Conservation (phyloP, 768 basidiomycete genomes). For the Suillus tomentosus region DNA sequence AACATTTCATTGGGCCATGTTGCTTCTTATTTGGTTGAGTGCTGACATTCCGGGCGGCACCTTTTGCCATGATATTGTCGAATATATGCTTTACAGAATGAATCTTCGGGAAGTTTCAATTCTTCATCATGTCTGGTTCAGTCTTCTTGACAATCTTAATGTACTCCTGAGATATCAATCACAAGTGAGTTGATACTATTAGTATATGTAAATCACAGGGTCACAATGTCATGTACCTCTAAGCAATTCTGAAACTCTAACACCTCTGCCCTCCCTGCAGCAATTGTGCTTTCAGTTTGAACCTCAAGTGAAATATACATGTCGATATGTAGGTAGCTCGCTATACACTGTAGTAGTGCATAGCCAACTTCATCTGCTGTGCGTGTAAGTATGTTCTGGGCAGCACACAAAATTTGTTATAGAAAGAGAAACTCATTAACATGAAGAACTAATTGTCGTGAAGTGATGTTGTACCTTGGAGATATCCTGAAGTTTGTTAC, state of each 20-base stretch:
- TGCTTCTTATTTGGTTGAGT: not conserved
- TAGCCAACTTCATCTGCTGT: not conserved
- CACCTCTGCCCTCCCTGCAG: conserved; percentile 17
- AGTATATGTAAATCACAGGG: not conserved
- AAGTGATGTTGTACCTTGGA: conserved; percentile 30
- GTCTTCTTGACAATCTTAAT: not conserved
- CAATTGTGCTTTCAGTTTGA: conserved; percentile 33
- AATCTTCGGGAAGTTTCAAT: conserved; percentile 8
- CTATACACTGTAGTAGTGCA: conserved; percentile 30
- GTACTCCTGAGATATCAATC: not conserved
- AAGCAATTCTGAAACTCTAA: too few relatives aligned
- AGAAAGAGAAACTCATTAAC: not conserved
- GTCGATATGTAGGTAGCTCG: conserved; percentile 3
- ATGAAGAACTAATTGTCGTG: not conserved
- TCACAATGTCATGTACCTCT: too few relatives aligned
- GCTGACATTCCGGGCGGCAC: not conserved
- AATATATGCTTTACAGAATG: conserved; percentile 1
- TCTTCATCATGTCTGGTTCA: not conserved
- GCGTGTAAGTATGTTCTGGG: conserved; percentile 25
- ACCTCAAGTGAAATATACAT: conserved; percentile 26
- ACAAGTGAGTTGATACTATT: too few relatives aligned
- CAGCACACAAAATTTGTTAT: conserved; percentile 32
- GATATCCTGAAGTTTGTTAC: conserved; percentile 38
- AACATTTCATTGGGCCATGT: not conserved
- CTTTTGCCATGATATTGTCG: conserved; percentile 1